phyloP scores from a whole-genome alignment of 441 rosid species.

The Eutrema salsugineum region DNA sequence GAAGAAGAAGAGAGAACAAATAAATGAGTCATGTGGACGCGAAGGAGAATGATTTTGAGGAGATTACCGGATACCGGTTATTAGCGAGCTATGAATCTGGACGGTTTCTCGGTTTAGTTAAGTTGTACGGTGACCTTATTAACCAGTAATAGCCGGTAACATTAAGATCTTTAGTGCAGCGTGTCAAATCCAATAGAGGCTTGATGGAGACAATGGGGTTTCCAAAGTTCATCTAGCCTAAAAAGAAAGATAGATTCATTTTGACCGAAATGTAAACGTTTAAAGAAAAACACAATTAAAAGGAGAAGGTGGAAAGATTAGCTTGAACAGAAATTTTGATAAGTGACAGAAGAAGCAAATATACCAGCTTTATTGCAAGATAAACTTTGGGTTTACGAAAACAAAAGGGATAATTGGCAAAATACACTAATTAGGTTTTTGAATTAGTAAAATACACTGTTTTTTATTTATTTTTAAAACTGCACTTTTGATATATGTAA shows the following conservation, averaged over 20 bases:
- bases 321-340: neutral
- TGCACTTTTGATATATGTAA: too few relatives aligned
- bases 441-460: too few relatives aligned
- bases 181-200: slow-evolving; percentile 10
- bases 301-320: neutral
- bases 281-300: neutral
- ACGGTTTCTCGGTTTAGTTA: slow-evolving; percentile 10
- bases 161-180: slow-evolving; percentile 8
- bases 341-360: neutral
- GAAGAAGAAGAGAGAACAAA: neutral
- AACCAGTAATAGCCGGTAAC: slow-evolving; percentile 38
- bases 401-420: too few relatives aligned
- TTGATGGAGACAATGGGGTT: neutral
- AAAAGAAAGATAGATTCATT: slow-evolving; percentile 5
- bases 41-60: neutral
- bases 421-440: too few relatives aligned
- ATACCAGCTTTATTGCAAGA: neutral
- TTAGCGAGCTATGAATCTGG: slow-evolving; percentile 39
- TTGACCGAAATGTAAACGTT: slow-evolving; percentile 1
- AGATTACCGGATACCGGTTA: slow-evolving; percentile 12
- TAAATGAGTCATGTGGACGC: neutral
- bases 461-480: too few relatives aligned
- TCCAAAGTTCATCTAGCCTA: neutral
- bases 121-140: neutral
- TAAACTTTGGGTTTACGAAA: neutral